These are phyloP conservation scores for Alliaria petiolata DNA, from an alignment of 345 rosid genomes.

Conservation along the genomic window DNA sequence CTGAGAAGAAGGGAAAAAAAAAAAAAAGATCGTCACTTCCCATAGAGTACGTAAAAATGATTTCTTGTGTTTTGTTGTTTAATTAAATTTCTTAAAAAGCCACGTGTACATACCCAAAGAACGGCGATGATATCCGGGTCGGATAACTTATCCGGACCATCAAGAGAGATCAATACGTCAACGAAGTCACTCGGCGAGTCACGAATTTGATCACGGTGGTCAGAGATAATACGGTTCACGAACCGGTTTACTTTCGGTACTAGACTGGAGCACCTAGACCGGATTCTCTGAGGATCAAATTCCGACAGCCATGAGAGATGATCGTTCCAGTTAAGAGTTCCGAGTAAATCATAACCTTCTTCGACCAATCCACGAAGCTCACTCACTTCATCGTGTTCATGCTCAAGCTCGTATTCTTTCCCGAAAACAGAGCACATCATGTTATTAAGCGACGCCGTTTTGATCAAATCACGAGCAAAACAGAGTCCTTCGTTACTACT, in stretches of 20 bases:
- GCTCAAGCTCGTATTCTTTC: slow-evolving; percentile 39
- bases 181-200: slow-evolving; percentile 52
- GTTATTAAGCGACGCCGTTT: slow-evolving; percentile 63
- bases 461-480: slow-evolving; percentile 46
- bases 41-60: background rate
- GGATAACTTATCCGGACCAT: slow-evolving; percentile 49
- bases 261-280: slow-evolving; percentile 55
- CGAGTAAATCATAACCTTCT: slow-evolving; percentile 66
- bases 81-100: background rate
- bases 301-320: slow-evolving; percentile 61
- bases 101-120: slow-evolving; percentile 60
- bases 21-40: background rate
- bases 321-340: slow-evolving; percentile 69
- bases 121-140: slow-evolving; percentile 69
- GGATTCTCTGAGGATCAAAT: slow-evolving; percentile 64
- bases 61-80: background rate
- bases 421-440: slow-evolving; percentile 85
- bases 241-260: slow-evolving; percentile 67
- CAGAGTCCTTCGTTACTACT: slow-evolving; percentile 11
- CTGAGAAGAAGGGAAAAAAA: background rate
- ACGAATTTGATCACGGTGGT: slow-evolving; percentile 39
- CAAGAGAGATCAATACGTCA: slow-evolving; percentile 55
- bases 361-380: slow-evolving; percentile 52
- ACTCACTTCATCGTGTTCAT: slow-evolving; percentile 36
- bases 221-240: slow-evolving; percentile 48